Evolutionary conservation across 352 stramenopile genomes (phyloP).

Genomic region (Pythium sp.): DNA sequence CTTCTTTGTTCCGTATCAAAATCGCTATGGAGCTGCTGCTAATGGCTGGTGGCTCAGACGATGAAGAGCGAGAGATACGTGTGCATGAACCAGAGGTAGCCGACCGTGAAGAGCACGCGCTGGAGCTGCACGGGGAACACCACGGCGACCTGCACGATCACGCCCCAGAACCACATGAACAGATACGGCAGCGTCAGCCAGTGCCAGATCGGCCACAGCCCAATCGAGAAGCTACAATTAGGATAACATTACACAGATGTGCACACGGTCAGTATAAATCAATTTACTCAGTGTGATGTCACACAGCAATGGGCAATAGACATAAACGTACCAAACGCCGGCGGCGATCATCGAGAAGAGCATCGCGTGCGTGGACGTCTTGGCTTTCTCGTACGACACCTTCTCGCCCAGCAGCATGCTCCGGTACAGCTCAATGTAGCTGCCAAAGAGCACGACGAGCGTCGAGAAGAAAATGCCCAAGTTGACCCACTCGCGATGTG

Average conservation of each 20-base stretch:
- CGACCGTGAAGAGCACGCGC: conserved; percentile 54
- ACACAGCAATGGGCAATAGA: neutral
- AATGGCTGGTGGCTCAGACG: conserved; percentile 11
- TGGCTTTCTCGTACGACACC: conserved; percentile 57
- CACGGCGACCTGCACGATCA: conserved; percentile 67
- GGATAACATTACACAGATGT: neutral
- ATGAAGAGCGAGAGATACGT: conserved; percentile 51
- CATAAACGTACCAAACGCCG: conserved; percentile 40
- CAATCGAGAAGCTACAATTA: conserved; percentile 51
- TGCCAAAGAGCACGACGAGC: conserved; percentile 51
- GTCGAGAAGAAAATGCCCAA: conserved; percentile 50
- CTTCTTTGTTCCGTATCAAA: neutral
- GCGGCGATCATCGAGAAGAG: conserved; percentile 54
- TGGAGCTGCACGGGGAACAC: conserved; percentile 59
- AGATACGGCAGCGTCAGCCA: conserved; percentile 74
- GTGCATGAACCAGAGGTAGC: conserved; percentile 79
- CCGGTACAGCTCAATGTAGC: conserved; percentile 77
- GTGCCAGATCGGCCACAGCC: conserved; percentile 73
- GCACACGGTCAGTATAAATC: neutral
- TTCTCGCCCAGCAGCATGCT: conserved; percentile 52
- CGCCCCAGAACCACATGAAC: conserved; percentile 83
- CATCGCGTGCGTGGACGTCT: conserved; percentile 69
- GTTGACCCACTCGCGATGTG: conserved; percentile 50
- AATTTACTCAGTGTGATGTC: neutral
- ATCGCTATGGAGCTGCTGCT: neutral